Conservation (phyloP, 1,139 yeast genomes). For the Trichomonascaceae sp. region DNA sequence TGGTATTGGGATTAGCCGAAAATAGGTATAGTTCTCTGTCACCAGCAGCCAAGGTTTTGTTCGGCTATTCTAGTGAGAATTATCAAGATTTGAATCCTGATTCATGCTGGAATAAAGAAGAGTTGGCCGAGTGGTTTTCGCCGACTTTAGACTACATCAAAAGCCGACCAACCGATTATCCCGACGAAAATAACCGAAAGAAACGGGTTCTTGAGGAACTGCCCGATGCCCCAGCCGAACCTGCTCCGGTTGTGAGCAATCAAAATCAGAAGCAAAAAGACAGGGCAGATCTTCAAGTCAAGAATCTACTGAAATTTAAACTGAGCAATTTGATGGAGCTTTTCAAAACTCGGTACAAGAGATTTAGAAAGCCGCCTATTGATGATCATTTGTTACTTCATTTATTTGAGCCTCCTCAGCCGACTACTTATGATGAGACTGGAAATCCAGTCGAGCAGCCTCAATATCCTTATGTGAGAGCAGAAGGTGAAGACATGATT, state of each 20-base stretch:
- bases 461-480: slow-evolving; percentile 41
- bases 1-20: slow-evolving; percentile 75
- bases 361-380: slow-evolving; percentile 84
- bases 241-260: slow-evolving; percentile 13
- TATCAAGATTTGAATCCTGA: slow-evolving; percentile 37
- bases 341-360: slow-evolving; percentile 76
- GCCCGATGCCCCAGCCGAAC: slow-evolving; percentile 36
- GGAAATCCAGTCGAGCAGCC: slow-evolving; percentile 4
- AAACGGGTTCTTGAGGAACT: slow-evolving; percentile 37
- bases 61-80: slow-evolving; percentile 41
- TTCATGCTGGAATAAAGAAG: slow-evolving; percentile 38
- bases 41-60: slow-evolving; percentile 40
- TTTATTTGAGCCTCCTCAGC: slow-evolving; percentile 55
- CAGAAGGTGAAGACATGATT: slow-evolving; percentile 70
- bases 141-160: slow-evolving; percentile 49
- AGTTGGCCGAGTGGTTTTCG: slow-evolving; percentile 51
- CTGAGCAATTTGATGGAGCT: slow-evolving; percentile 85
- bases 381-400: slow-evolving; percentile 71
- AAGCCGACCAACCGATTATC: slow-evolving; percentile 57
- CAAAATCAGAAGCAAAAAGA: slow-evolving; percentile 46
- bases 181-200: slow-evolving; percentile 34
- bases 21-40: slow-evolving; percentile 33
- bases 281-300: slow-evolving; percentile 70
- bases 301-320: slow-evolving; percentile 77
- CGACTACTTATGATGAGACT: slow-evolving; percentile 4